These are phyloP conservation scores for Kwoniella sp. DNA, from an alignment of 768 basidiomycete species.

Conservation along the genomic window DNA sequence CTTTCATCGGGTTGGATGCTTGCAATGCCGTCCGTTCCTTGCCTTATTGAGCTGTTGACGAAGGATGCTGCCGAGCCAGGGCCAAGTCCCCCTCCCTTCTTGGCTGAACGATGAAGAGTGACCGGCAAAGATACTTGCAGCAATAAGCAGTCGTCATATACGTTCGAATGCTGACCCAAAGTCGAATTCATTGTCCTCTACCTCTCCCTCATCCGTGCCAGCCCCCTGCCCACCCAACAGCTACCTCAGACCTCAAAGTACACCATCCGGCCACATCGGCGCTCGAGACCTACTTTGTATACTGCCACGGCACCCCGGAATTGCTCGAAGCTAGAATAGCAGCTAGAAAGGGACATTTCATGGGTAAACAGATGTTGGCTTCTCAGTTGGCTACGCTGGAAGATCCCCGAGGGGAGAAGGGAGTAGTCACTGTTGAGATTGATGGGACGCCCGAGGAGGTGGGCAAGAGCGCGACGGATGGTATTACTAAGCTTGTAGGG, in stretches of 20 bases:
- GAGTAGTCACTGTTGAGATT: slow-evolving; percentile 49
- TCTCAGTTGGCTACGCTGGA: slow-evolving; percentile 51
- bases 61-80: too few relatives aligned
- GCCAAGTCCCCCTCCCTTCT: too few relatives aligned
- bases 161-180: too few relatives aligned
- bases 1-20: too few relatives aligned
- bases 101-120: too few relatives aligned
- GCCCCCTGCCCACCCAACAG: slow-evolving; percentile 42
- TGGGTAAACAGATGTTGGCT: slow-evolving; percentile 53
- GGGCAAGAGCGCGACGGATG: slow-evolving; percentile 35
- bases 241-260: slow-evolving; percentile 41
- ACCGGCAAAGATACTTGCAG: too few relatives aligned
- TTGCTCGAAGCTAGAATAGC: slow-evolving; percentile 50
- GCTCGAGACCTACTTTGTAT: slow-evolving; percentile 76
- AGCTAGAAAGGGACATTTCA: slow-evolving; percentile 52
- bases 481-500: slow-evolving; percentile 35
- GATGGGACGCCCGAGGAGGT: slow-evolving; percentile 39
- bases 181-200: too few relatives aligned
- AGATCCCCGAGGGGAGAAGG: slow-evolving; percentile 48
- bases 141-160: too few relatives aligned
- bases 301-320: slow-evolving; percentile 57
- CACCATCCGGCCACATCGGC: slow-evolving; percentile 50
- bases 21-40: too few relatives aligned
- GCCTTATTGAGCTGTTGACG: too few relatives aligned
- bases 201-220: slow-evolving; percentile 10